Percentiles rank a stretch among this genome's conserved stretches.
Conservation (phyloP, 768 basidiomycete species). For the Hygrocybe coccinea region DNA sequence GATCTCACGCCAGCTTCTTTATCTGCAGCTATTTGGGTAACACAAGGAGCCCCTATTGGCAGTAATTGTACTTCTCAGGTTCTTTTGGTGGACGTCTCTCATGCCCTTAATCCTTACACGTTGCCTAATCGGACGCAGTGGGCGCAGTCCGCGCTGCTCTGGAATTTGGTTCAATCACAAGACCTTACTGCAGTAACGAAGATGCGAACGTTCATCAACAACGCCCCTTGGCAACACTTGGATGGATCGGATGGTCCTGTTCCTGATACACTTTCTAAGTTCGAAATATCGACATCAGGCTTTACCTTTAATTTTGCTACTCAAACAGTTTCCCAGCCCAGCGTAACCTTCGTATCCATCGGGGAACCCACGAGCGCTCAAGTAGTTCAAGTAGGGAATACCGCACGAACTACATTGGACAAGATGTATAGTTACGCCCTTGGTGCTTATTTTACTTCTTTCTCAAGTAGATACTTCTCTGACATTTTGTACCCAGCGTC, state of each 20-base stretch:
- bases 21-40: slow-evolving; percentile 47
- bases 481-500: slow-evolving; percentile 40
- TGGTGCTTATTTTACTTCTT: slow-evolving; percentile 36
- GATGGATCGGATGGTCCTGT: slow-evolving; percentile 38
- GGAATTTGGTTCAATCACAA: slow-evolving; percentile 52
- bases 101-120: slow-evolving; percentile 33
- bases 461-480: slow-evolving; percentile 1
- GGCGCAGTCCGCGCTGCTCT: slow-evolving; percentile 56
- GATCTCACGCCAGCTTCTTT: slow-evolving; percentile 44
- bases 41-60: slow-evolving; percentile 40
- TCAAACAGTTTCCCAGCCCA: slow-evolving; percentile 44
- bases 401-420: slow-evolving; percentile 41
- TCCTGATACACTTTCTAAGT: slow-evolving; percentile 25
- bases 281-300: slow-evolving; percentile 44
- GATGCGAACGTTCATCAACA: slow-evolving; percentile 44
- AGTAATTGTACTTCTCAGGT: slow-evolving; percentile 52
- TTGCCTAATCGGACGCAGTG: slow-evolving; percentile 51
- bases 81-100: slow-evolving; percentile 49
- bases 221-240: slow-evolving; percentile 46
- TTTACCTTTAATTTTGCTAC: slow-evolving; percentile 57
- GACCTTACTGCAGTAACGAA: slow-evolving; percentile 34
- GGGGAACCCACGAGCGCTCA: slow-evolving; percentile 47
- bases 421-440: slow-evolving; percentile 56
- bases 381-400: slow-evolving; percentile 37
- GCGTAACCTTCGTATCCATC: slow-evolving; percentile 40